Conservation (phyloP, 2,329 filamentous ascomycete species). For the Seiridium cupressi region DNA sequence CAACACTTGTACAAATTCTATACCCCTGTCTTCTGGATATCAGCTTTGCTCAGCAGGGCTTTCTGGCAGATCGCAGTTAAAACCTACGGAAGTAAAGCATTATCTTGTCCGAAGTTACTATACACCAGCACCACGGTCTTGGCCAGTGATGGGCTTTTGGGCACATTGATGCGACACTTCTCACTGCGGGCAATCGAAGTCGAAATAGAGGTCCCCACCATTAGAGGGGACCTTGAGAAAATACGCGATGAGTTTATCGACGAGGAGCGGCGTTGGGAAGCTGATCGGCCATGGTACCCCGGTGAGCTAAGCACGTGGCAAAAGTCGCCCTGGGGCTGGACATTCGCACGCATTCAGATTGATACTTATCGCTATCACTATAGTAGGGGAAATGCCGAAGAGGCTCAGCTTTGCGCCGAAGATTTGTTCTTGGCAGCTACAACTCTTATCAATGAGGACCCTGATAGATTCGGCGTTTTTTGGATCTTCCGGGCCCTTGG, state of each 20-base stretch:
- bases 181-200: neutral
- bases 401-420: neutral
- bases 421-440: neutral
- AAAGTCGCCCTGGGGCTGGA: neutral
- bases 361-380: neutral
- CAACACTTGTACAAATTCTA: neutral
- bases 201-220: neutral
- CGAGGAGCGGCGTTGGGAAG: neutral
- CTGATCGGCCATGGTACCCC: neutral
- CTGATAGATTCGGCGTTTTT: neutral
- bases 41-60: neutral
- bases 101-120: neutral
- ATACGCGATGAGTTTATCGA: neutral
- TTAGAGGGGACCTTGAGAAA: neutral
- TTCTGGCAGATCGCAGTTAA: neutral
- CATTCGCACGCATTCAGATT: neutral
- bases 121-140: neutral
- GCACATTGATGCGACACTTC: neutral
- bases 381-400: neutral
- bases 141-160: too few relatives aligned
- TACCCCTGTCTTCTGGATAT: neutral
- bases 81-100: neutral
- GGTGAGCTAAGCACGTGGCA: neutral
- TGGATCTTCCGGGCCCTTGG: too few relatives aligned
- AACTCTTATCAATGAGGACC: neutral